Evolutionary conservation across 2,329 filamentous ascomycete species (phyloP).

Genomic region (Sporothrix sp.): DNA sequence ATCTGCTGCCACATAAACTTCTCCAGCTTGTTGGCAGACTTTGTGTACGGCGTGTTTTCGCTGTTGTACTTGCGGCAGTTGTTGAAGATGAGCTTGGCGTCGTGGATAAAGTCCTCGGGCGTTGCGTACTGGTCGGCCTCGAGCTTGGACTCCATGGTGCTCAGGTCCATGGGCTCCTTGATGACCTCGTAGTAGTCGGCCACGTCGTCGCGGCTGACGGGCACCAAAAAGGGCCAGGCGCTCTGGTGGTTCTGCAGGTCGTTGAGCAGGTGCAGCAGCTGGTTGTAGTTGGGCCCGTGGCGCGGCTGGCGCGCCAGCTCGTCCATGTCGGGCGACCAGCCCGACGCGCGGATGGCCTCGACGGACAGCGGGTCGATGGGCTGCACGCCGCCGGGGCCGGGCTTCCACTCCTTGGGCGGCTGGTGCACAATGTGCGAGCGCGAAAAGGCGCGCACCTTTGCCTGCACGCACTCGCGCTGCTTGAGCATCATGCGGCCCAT

Average conservation of each 20-base stretch:
- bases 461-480: constrained; percentile 90
- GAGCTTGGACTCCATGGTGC: constrained; percentile 91
- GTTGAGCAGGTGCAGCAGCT: constrained; percentile 84
- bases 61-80: constrained; percentile 97
- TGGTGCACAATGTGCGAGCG: constrained; percentile 80
- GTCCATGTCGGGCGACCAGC: constrained; percentile 98
- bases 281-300: constrained; percentile 92
- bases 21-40: constrained; percentile 84
- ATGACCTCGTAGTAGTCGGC: constrained; percentile 99
- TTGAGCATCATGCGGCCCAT: constrained; percentile 88
- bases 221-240: constrained; percentile 89
- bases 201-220: constrained; percentile 91
- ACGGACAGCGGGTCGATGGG: constrained; percentile 80
- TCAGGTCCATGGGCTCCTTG: constrained; percentile 92
- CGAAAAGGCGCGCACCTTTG: constrained; percentile 87
- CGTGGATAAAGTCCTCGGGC: constrained; percentile 85
- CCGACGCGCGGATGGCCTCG: constrained; percentile 78
- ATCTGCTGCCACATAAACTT: constrained; percentile 95
- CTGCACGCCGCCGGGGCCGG: constrained; percentile 41
- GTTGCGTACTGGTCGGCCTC: constrained; percentile 86
- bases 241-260: constrained; percentile 89
- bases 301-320: constrained; percentile 88
- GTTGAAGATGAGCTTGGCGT: constrained; percentile 81
- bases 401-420: constrained; percentile 73
- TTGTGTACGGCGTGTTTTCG: constrained; percentile 88